Conservation (phyloP, 495 filamentous ascomycete genomes). For the Bathelium albidoporum region DNA sequence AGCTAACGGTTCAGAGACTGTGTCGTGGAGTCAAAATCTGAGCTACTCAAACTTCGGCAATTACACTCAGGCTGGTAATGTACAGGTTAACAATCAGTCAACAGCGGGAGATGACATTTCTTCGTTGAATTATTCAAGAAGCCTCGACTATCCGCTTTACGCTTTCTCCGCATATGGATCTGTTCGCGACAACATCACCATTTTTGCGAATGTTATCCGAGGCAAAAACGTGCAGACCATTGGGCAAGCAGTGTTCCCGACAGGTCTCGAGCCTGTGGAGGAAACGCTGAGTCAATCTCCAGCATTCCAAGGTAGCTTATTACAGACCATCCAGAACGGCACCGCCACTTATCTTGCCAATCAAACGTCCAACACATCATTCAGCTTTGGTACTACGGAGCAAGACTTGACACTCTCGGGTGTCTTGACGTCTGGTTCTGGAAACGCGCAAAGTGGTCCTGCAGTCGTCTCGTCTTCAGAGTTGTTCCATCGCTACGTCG, state of each 20-base stretch:
- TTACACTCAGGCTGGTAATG: constrained; percentile 47
- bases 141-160: constrained; percentile 55
- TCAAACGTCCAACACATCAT: constrained; percentile 37
- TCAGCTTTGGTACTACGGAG: constrained; percentile 41
- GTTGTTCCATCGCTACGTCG: constrained; percentile 41
- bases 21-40: constrained; percentile 53
- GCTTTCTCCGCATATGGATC: constrained; percentile 43
- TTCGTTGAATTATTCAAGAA: constrained; percentile 35
- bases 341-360: constrained; percentile 41
- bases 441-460: constrained; percentile 19
- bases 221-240: constrained; percentile 44
- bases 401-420: constrained; percentile 44
- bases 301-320: constrained; percentile 32
- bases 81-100: constrained; percentile 51
- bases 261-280: constrained; percentile 32
- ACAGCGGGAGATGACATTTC: constrained; percentile 49
- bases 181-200: constrained; percentile 42
- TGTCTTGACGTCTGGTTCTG: constrained; percentile 17
- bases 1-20: constrained; percentile 30
- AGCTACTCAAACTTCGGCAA: constrained; percentile 44
- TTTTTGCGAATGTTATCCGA: constrained; percentile 49
- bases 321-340: constrained; percentile 47
- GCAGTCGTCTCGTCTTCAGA: constrained; percentile 9
- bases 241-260: constrained; percentile 51
- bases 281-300: constrained; percentile 1